A percentile compares a stretch with the other conserved stretches of the same genome.
phyloP scores from a whole-genome alignment of 192 early-diverging fungal genomes.

The Chytriomyces confervae region DNA sequence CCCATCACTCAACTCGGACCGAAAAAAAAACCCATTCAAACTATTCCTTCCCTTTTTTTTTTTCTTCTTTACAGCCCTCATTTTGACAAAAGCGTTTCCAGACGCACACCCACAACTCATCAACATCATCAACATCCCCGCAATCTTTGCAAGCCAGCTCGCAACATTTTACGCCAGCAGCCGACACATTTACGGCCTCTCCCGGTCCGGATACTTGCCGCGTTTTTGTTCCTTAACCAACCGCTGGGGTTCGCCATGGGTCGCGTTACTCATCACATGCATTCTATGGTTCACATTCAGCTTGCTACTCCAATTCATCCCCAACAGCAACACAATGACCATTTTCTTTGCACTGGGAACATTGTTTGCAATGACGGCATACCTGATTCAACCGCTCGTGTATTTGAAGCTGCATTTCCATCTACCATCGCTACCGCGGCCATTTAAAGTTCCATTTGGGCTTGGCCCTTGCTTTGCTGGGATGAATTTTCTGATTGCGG shows the following conservation, averaged over 20 bases:
- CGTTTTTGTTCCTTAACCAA: constrained; percentile 12
- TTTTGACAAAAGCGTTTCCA: neutral
- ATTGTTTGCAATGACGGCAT: constrained; percentile 23
- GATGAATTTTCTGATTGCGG: constrained; percentile 6
- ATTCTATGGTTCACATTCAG: constrained; percentile 13
- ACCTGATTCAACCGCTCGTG: constrained; percentile 23
- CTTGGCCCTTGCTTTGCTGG: neutral
- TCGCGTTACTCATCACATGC: neutral
- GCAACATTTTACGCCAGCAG: constrained; percentile 22
- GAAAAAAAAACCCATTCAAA: neutral
- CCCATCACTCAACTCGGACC: neutral
- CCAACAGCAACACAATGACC: neutral
- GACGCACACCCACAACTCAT: neutral
- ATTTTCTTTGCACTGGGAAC: constrained; percentile 20
- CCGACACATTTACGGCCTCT: constrained; percentile 21
- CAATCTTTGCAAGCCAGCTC: constrained; percentile 25
- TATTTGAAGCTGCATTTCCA: neutral
- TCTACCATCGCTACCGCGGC: constrained; percentile 9
- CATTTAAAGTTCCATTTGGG: constrained; percentile 8
- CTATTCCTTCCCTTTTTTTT: neutral
- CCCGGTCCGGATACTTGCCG: constrained; percentile 25
- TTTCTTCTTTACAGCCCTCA: neutral
- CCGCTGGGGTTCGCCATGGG: constrained; percentile 18
- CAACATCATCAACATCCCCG: constrained; percentile 17
- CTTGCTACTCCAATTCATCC: constrained; percentile 14